Evolutionary conservation across 495 filamentous ascomycete genomes (phyloP).

Genomic region (Poronia punctata): DNA sequence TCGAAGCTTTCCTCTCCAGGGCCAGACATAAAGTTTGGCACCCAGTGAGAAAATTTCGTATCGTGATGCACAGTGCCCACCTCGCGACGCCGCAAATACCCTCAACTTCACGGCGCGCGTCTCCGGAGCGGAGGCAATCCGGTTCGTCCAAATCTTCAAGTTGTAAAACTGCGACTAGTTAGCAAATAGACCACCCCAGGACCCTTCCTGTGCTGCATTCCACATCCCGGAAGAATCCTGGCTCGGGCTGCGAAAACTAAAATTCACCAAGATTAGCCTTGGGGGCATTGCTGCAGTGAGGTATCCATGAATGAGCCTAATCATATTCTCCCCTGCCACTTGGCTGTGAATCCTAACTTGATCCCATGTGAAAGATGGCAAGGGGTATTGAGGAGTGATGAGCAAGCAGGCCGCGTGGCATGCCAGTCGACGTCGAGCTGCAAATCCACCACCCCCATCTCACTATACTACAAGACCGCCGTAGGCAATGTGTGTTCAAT

Average conservation of each 20-base stretch:
- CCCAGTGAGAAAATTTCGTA: conserved; percentile 40
- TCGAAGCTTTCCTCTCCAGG: conserved; percentile 34
- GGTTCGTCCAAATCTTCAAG: no score
- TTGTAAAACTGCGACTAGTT: conserved; percentile 8
- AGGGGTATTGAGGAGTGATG: conserved; percentile 10
- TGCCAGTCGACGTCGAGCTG: conserved; percentile 6
- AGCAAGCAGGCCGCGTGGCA: background rate
- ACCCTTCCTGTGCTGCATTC: no score
- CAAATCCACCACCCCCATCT: conserved; percentile 4
- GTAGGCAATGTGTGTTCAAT: conserved; percentile 1
- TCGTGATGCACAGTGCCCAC: background rate
- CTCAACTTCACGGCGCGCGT: no score
- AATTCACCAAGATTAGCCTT: conserved; percentile 12
- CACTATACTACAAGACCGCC: conserved; percentile 22
- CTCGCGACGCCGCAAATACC: background rate
- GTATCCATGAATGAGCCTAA: background rate
- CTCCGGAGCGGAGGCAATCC: no score
- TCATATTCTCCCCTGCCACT: conserved; percentile 23
- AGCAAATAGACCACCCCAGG: conserved; percentile 12
- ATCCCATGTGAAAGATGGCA: conserved; percentile 8
- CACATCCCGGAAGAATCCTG: no score
- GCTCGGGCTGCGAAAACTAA: background rate
- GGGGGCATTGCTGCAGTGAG: background rate
- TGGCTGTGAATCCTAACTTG: conserved; percentile 11
- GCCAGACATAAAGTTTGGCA: conserved; percentile 32